Evolutionary conservation across 2,329 filamentous ascomycete genomes (phyloP).

Genomic region (Onygenales sp.): DNA sequence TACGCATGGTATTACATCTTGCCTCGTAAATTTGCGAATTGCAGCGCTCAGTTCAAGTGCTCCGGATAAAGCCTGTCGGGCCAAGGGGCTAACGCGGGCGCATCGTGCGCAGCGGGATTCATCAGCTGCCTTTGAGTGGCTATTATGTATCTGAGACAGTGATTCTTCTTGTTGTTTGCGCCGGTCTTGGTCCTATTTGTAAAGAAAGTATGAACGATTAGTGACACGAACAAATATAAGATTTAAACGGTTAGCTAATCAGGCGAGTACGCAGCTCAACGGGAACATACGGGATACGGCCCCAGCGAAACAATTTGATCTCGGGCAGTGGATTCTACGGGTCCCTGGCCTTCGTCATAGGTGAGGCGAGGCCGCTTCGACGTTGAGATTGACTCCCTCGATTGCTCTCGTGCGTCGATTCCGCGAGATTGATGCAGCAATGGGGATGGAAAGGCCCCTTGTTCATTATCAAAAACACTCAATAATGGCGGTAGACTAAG

Average conservation of each 20-base stretch:
- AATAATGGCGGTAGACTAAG: not conserved
- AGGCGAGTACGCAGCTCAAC: too few relatives aligned
- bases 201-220: too few relatives aligned
- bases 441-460: not conserved
- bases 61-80: conserved; percentile 11
- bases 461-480: not conserved
- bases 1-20: not conserved
- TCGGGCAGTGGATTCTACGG: too few relatives aligned
- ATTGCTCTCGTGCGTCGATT: not conserved
- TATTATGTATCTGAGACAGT: too few relatives aligned
- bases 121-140: too few relatives aligned
- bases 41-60: conserved; percentile 12
- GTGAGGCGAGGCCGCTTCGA: not conserved
- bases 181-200: too few relatives aligned
- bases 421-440: not conserved
- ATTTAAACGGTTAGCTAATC: too few relatives aligned
- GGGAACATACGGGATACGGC: too few relatives aligned
- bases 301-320: too few relatives aligned
- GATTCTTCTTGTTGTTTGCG: too few relatives aligned
- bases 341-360: not conserved
- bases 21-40: conserved; percentile 2
- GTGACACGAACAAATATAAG: too few relatives aligned
- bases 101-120: not conserved
- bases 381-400: not conserved
- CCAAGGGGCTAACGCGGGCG: conserved; percentile 3